These are phyloP conservation scores for Verbena officinalis DNA, from an alignment of 257 asterid species.

Conservation along the genomic window DNA sequence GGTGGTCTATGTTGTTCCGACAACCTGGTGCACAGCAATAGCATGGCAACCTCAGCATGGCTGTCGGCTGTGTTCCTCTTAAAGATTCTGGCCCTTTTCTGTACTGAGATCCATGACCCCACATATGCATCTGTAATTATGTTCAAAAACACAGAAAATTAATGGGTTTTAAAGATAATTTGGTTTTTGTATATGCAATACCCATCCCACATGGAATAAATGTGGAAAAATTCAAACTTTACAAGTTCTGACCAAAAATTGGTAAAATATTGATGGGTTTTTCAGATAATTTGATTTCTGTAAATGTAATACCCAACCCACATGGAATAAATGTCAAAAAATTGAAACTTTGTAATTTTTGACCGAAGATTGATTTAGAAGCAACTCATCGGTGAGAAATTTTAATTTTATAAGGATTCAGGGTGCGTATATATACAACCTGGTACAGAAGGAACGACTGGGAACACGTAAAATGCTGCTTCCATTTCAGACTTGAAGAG, in stretches of 20 bases:
- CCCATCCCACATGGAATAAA: no score
- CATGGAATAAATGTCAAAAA: no score
- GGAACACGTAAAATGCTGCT: no score
- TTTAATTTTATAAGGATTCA: no score
- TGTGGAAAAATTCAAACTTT: neutral
- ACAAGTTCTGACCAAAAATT: no score
- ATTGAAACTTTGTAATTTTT: neutral
- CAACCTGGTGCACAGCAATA: slow-evolving; percentile 50
- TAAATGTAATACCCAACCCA: no score
- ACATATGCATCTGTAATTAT: slow-evolving; percentile 52
- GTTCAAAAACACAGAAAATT: neutral
- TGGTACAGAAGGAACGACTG: no score
- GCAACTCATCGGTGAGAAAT: no score
- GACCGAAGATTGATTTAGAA: no score
- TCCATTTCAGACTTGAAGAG: no score
- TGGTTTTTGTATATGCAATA: neutral
- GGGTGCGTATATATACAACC: no score
- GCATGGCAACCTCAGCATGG: slow-evolving; percentile 53
- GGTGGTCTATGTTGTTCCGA: slow-evolving; percentile 53
- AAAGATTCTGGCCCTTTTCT: slow-evolving; percentile 53
- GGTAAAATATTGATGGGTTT: neutral
- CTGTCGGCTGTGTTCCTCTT: slow-evolving; percentile 51
- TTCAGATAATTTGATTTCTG: neutral
- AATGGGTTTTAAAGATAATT: neutral
- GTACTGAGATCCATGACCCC: slow-evolving; percentile 61